Base-by-base conservation (phyloP, 1,284 basidiomycete species). In the Rugosomyces carneus region DNA sequence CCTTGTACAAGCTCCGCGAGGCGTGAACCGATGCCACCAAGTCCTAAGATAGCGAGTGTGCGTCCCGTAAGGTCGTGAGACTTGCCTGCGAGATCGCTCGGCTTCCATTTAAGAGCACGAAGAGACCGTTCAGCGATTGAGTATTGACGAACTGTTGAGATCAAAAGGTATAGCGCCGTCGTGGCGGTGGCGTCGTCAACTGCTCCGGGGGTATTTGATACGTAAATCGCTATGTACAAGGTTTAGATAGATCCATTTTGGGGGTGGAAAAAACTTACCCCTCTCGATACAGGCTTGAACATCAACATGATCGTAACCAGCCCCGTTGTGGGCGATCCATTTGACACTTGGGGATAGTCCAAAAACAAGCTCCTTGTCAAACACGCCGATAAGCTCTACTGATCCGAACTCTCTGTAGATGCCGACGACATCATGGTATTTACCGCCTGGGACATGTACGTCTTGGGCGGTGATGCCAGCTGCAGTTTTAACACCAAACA, bases 131-230 rank as follows among this genome's bases (percentile, higher is more conserved):
- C 92, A 8, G 79, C 80, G 36, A 75, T 63, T 13, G 82, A 75
- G 65, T 81, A 95, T 54, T 89, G 82, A 26, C 93, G 82, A 38
- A 93, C 63, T n/a, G 88, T 77, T 16, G 90, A 89, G 55, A 95
- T 78, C 55, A 92, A 68, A 43, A 95, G 81, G 66, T 86, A 95
- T 18, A 93, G 70, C 0, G 84, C 92, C 0, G 89, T 90, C 1
- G 92, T 94, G 1, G 93, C 93, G 0, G 93, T 94, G 2, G 86
- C 91, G 53, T 93, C 89, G 66, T 96, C 89, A 41, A 95, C 93
- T 2, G 90, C 90, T 13, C 83, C 82, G 2, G 93, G 93, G 0
- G 93, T 95, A 61, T 96, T 92, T 11, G 89, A 90, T n/a, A 95
- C 81, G 44, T 68, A 70, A 56, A 95, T 92, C 9, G 88, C 89